Evolutionary conservation across 2,329 filamentous ascomycete genomes (phyloP).

Genomic region (Huntiella abstrusa): DNA sequence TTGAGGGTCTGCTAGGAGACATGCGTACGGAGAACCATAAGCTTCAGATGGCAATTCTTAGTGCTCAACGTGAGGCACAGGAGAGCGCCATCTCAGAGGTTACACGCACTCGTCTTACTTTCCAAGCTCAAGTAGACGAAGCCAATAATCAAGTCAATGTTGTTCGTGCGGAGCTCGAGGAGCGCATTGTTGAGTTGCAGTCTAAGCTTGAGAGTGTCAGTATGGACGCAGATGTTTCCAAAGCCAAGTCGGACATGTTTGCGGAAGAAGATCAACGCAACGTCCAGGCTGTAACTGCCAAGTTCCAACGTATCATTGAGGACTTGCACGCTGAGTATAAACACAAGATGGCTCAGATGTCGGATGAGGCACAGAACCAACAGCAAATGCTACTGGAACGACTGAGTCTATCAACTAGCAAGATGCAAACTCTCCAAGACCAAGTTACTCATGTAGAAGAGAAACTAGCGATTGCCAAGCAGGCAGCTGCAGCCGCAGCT

Average conservation of each 20-base stretch:
- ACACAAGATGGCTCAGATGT: constrained; percentile 49
- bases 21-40: constrained; percentile 49
- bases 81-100: constrained; percentile 66
- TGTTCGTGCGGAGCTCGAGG: constrained; percentile 63
- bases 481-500: constrained; percentile 67
- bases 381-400: constrained; percentile 68
- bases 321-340: constrained; percentile 60
- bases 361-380: constrained; percentile 64
- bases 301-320: constrained; percentile 51
- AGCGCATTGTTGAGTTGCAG: constrained; percentile 53
- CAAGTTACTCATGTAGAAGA: constrained; percentile 73
- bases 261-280: constrained; percentile 48
- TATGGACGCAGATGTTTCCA: constrained; percentile 63
- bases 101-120: constrained; percentile 55
- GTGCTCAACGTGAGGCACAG: constrained; percentile 42
- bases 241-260: constrained; percentile 65
- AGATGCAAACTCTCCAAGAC: constrained; percentile 70
- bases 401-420: constrained; percentile 64
- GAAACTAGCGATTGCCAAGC: constrained; percentile 74
- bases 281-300: constrained; percentile 31
- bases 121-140: constrained; percentile 66
- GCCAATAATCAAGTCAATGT: constrained; percentile 75
- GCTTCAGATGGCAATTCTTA: constrained; percentile 46
- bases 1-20: constrained; percentile 36
- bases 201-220: constrained; percentile 58